Base-by-base conservation (phyloP, 331 rosid genomes). In the Phaseolus coccineus region DNA sequence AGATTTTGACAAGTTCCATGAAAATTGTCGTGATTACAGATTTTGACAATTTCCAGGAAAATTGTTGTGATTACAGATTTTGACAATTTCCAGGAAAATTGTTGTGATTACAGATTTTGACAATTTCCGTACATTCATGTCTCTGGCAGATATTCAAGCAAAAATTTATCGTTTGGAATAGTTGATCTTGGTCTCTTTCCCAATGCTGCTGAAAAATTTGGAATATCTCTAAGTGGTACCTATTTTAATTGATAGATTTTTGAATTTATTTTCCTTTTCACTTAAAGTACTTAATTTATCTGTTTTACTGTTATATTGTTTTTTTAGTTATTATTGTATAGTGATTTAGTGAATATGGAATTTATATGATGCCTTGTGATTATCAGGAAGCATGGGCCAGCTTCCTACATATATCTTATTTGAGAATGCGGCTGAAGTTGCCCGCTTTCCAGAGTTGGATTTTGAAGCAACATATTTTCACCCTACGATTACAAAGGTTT, bases 131-230 rank as follows among this genome's bases (percentile, higher is more conserved):
- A 9, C 52, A 52, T 74, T 84, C 24, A 19, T 85, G 59, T 75
- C 63, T 83, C 51, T 68, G 44, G 81, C 92, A 96, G 99, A 82
- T 96, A 96, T 82, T 93, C 99, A 28, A 93, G 78, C 92, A 96
- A 87, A 88, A 88, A 71, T 68, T 87, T 96, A 27, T 91, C 98
- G 46, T 93, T 93, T 85, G 99, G 94, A 83, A 87, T 89, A 74
- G 90, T 96, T 88, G 94, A 93, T 80, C 93, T 96, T 69, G 98
- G 99, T 35, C 89, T 96, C 83, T 96, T 96, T 87, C 99, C 99
- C 76, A 96, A 91, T 73, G 94, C 94, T 70, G 97, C 98, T 5
- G 92, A 79, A 68, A 87, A 86, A 31, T 90, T 91, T 80, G 98
- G 98, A 83, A 88, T 95, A 77, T 91, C 91, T 64, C 87, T 95